A percentile compares a stretch with the other conserved stretches of the same genome.
These are phyloP conservation scores for Ceratocystis diversiconidia DNA, from an alignment of 2,329 filamentous ascomycete genomes.

Conservation along the genomic window DNA sequence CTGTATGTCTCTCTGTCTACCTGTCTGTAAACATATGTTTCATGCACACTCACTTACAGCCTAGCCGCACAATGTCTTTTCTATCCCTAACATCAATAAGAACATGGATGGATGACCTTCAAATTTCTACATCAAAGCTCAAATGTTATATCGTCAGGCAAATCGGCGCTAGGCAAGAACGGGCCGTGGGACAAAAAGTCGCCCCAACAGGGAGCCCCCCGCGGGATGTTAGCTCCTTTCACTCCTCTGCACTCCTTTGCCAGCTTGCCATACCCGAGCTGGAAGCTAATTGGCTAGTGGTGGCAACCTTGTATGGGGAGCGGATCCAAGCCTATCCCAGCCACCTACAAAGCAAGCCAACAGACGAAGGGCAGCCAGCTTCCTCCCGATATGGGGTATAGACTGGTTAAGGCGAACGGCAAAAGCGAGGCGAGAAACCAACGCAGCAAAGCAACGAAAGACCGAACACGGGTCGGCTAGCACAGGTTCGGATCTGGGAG, in stretches of 20 bases:
- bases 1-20: not conserved
- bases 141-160: not conserved
- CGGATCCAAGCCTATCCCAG: slow-evolving; percentile 6
- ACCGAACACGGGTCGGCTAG: not conserved
- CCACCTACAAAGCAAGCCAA: not conserved
- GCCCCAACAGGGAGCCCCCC: not conserved
- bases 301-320: not conserved
- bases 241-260: not conserved
- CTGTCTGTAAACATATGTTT: not conserved
- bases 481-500: no score
- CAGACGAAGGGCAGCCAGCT: not conserved
- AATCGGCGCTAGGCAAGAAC: slow-evolving; percentile 4
- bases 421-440: not conserved
- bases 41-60: no score
- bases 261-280: not conserved
- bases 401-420: not conserved
- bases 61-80: no score
- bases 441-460: not conserved
- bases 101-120: no score
- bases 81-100: no score
- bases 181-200: not conserved
- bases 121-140: not conserved
- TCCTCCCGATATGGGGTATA: not conserved
- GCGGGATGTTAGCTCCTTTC: not conserved
- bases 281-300: not conserved